Evolutionary conservation across 1,284 basidiomycete species (phyloP).

Genomic region (Rhodotorula mucilaginosa): DNA sequence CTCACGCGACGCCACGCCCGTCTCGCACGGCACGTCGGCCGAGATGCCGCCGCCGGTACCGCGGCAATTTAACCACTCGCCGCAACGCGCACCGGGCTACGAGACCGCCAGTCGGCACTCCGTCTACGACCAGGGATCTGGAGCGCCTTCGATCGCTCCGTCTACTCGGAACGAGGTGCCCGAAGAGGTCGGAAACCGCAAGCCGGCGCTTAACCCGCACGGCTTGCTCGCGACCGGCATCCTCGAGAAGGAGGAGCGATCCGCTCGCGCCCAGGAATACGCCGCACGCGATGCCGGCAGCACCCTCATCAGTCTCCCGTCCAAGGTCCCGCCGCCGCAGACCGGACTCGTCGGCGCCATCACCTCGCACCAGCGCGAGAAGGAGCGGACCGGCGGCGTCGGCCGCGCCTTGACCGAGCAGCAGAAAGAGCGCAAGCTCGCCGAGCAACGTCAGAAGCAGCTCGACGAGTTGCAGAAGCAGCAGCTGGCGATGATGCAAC

Average conservation of each 20-base stretch:
- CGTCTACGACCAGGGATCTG: conserved; percentile 3
- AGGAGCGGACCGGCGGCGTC: conserved; percentile 89
- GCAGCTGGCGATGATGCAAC: conserved; percentile 57
- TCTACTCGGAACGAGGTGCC: conserved; percentile 15
- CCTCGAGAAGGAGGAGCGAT: conserved; percentile 91
- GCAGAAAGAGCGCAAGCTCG: conserved; percentile 83
- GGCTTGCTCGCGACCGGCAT: conserved; percentile 90
- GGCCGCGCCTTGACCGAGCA: conserved; percentile 92
- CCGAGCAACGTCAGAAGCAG: conserved; percentile 79
- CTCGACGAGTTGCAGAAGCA: conserved; percentile 83
- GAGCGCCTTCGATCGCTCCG: background rate
- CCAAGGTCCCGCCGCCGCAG: conserved; percentile 91
- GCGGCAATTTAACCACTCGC: conserved; percentile 3
- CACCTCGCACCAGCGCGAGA: conserved; percentile 87
- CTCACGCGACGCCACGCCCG: background rate
- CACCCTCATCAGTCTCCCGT: conserved; percentile 86
- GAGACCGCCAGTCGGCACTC: conserved; percentile 12
- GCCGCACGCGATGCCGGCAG: conserved; percentile 83
- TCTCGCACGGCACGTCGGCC: background rate
- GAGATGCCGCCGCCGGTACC: background rate
- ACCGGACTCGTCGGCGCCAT: conserved; percentile 94
- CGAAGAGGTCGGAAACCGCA: conserved; percentile 24
- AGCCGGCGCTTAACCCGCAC: conserved; percentile 41
- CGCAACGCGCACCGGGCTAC: conserved; percentile 7
- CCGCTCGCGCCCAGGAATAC: conserved; percentile 91